Conservation (phyloP, 768 basidiomycete species). For the Favolaschia claudopus region DNA sequence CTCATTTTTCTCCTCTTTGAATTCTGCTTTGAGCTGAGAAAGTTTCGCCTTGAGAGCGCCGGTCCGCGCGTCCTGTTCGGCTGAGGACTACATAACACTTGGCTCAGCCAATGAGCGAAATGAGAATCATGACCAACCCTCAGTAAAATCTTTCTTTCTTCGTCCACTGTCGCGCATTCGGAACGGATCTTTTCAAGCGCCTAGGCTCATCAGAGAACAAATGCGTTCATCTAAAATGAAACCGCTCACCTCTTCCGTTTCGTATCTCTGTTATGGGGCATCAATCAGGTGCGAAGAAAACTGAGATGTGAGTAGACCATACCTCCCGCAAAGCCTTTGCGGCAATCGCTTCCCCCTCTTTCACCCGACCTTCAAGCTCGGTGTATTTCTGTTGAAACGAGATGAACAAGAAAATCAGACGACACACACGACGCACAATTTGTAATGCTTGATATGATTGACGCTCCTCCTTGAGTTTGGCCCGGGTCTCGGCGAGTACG, state of each 20-base stretch:
- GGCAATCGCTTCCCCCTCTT: not conserved
- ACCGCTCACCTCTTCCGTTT: not conserved
- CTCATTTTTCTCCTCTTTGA: not conserved
- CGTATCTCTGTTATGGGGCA: not conserved
- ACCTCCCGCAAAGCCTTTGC: slow-evolving; percentile 9
- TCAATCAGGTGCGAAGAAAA: not conserved
- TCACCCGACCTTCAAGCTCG: not conserved
- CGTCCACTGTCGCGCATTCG: not conserved
- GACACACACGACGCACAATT: too few relatives aligned
- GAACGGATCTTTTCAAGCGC: not conserved
- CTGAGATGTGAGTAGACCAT: not conserved
- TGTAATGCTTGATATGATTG: too few relatives aligned
- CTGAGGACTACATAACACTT: not conserved
- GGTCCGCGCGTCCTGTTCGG: not conserved
- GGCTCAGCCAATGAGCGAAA: not conserved
- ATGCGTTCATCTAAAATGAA: not conserved
- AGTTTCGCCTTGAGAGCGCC: not conserved
- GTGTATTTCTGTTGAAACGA: not conserved
- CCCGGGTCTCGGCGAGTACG: too few relatives aligned
- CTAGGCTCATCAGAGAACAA: too few relatives aligned
- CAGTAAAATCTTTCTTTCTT: not conserved
- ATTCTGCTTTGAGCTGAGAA: not conserved
- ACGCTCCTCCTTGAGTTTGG: not conserved
- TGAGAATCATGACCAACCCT: not conserved
- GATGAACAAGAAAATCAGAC: too few relatives aligned